A percentile compares a stretch with the other conserved stretches of the same genome.
Conservation (phyloP, 306 rosid species). For the Corylus americana region DNA sequence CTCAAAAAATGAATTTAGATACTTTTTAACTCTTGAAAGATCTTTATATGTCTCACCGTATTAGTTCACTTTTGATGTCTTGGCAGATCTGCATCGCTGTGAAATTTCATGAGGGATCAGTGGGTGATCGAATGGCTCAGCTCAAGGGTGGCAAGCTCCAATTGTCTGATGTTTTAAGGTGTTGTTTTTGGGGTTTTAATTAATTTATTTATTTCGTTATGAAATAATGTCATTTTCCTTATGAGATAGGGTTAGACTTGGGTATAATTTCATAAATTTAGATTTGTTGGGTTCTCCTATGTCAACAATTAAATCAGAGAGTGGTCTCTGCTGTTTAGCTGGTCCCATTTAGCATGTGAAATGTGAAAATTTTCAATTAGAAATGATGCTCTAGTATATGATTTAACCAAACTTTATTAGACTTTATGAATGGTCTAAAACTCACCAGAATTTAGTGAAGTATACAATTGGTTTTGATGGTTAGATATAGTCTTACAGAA, state of each 20-base stretch:
- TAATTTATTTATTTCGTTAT: not conserved
- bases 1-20: not conserved
- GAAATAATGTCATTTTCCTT: not conserved
- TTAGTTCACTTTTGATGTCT: slow-evolving; percentile 10
- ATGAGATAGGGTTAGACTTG: not conserved
- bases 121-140: slow-evolving; percentile 80
- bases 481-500: slow-evolving; percentile 16
- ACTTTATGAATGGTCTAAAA: not conserved
- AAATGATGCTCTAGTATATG: not conserved
- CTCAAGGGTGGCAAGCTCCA: slow-evolving; percentile 69
- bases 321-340: not conserved
- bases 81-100: slow-evolving; percentile 68
- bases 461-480: not conserved
- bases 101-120: slow-evolving; percentile 85
- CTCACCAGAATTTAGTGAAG: not conserved
- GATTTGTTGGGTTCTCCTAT: slow-evolving; percentile 12
- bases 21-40: not conserved
- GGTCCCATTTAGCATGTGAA: not conserved
- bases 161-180: slow-evolving; percentile 77
- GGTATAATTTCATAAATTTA: not conserved
- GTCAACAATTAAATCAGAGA: not conserved
- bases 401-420: not conserved
- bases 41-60: slow-evolving; percentile 7
- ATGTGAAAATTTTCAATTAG: not conserved
- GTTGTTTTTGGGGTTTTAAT: not conserved